Conservation (phyloP, 495 filamentous ascomycete genomes). For the Lasiosphaeris hirsuta region DNA sequence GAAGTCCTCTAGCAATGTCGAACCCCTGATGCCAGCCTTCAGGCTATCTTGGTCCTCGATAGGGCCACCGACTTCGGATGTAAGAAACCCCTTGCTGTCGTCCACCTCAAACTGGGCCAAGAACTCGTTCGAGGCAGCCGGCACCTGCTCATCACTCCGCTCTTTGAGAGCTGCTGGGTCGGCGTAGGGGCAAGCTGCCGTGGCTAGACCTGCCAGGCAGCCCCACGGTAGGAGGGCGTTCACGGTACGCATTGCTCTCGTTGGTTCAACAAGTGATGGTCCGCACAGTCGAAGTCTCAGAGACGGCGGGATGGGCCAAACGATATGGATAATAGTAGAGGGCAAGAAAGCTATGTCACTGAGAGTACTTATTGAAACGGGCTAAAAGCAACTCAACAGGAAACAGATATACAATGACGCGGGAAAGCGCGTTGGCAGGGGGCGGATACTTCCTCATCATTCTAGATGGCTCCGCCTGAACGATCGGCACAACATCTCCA, state of each 20-base stretch:
- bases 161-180: conserved; percentile 29
- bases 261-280: neutral
- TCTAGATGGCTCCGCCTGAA: too few relatives aligned
- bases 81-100: conserved; percentile 61
- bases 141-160: conserved; percentile 4
- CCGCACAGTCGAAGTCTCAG: neutral
- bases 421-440: too few relatives aligned
- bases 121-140: neutral
- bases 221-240: conserved; percentile 23
- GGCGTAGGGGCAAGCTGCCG: conserved; percentile 40
- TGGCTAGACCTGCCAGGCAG: conserved; percentile 21
- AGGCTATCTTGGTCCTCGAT: conserved; percentile 69
- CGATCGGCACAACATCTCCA: too few relatives aligned
- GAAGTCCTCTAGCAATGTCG: conserved; percentile 75
- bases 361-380: too few relatives aligned
- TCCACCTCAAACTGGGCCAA: conserved; percentile 46
- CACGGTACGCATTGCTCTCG: conserved; percentile 15
- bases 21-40: conserved; percentile 67
- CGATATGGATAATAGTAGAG: too few relatives aligned
- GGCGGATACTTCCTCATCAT: too few relatives aligned
- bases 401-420: too few relatives aligned
- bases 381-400: too few relatives aligned
- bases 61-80: conserved; percentile 71
- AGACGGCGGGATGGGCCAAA: too few relatives aligned
- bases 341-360: too few relatives aligned